phyloP scores from a whole-genome alignment of 176 grass and related monocot species.

The Aegilops sharonensis region DNA sequence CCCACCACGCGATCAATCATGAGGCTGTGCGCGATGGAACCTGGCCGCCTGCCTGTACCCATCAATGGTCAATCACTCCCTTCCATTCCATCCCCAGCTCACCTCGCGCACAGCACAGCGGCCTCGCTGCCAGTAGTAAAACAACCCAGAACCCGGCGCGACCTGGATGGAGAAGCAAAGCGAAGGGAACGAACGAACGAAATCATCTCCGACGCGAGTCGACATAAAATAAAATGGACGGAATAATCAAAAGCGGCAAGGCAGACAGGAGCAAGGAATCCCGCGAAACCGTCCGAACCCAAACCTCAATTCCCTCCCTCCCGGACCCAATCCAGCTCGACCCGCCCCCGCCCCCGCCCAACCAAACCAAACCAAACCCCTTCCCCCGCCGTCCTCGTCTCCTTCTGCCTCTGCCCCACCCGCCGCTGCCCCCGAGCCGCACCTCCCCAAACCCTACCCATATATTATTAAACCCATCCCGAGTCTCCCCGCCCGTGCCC shows the following conservation, averaged over 20 bases:
- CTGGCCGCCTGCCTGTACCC: conserved; percentile 27
- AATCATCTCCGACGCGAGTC: too few species aligned
- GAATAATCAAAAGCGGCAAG: neutral
- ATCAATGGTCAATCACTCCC: conserved; percentile 46
- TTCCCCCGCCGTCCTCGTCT: neutral
- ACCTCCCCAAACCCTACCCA: conserved; percentile 54
- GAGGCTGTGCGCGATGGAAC: conserved; percentile 7
- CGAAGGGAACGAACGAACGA: too few species aligned
- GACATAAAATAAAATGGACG: neutral
- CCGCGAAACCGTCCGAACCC: conserved; percentile 2
- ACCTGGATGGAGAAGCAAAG: too few species aligned
- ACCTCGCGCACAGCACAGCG: too few species aligned
- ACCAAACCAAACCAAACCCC: conserved; percentile 15
- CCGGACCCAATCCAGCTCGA: neutral
- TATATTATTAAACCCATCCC: conserved; percentile 54
- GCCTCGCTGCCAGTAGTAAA: too few species aligned
- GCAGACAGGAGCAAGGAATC: conserved; percentile 23
- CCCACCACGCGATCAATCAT: conserved; percentile 22
- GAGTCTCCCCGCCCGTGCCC: neutral
- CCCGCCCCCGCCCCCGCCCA: neutral
- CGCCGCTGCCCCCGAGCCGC: neutral
- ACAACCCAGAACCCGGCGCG: too few species aligned
- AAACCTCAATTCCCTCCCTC: neutral
- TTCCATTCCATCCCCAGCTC: neutral
- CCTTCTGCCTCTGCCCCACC: neutral